Base-by-base conservation (phyloP, 192 early-diverging fungal species). In the Gigaspora rosea region DNA sequence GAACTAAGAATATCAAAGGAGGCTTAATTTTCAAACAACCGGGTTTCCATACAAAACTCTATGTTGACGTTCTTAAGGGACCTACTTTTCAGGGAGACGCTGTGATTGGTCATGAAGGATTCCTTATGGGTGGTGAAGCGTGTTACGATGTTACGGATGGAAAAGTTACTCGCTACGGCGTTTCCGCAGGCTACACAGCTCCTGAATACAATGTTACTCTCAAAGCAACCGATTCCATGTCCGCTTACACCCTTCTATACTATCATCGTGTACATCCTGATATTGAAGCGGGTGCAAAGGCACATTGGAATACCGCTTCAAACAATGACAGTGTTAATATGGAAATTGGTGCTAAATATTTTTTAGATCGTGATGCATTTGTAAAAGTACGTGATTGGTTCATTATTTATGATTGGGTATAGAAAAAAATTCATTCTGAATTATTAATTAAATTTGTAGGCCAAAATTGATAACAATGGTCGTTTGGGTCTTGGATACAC, bases 21-120 rank as follows among this genome's bases (percentile, higher is more conserved):
- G 94, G 93, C 79, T 86, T 94, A 76, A 93, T 92, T 80, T 98
- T 96, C 92, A 97, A 97, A 91, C 95, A 99, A 89, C 92, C 94
- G 71, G 92, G 94, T 81, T 81, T 98, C 83, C 94, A 96, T 87
- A 91, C 96, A 52, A 91, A 94, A 77, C 86, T 94, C 70, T 88
- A 88, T 81, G 79, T 99, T 78, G 97, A 99, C 82, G 89, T 98
- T 49, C 95, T 98, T 92, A 94, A 93, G 88, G 95, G 95, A 78
- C 97, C 95, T 77, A 94, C 89, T 79, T 90, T 97, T 76, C 91
- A 86, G 56, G 92, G 92, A 72, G 96, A 98, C 76, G 90, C 92
- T 59, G 94, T 96, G 36, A 86, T 98, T 83, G 92, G 94, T 76
- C 91, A 88, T 71, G 92, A 97, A 62, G 98, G 97, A 49, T 92